These are phyloP conservation scores for Paratinospora sagittata DNA, from an alignment of 164 flowering plant species.

Conservation along the genomic window DNA sequence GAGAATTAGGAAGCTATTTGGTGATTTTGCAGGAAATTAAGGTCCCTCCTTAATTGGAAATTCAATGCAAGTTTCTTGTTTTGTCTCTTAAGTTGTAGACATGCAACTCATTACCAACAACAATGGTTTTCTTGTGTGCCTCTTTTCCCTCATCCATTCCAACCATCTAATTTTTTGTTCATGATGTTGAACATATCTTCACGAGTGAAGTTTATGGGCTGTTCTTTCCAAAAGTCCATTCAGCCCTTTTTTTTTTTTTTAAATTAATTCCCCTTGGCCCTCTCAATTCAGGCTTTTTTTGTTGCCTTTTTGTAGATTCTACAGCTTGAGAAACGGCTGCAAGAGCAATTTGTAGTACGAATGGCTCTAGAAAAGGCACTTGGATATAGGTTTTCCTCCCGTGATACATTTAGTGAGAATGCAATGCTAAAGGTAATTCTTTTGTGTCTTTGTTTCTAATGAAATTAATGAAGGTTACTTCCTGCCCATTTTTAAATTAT, in stretches of 20 bases:
- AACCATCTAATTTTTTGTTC: too few relatives aligned
- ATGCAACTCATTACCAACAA: neutral
- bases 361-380: slow-evolving; percentile 55
- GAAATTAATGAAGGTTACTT: neutral
- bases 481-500: neutral
- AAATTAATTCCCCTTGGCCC: too few relatives aligned
- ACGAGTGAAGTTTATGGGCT: neutral
- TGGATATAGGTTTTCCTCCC: slow-evolving; percentile 27
- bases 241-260: too few relatives aligned
- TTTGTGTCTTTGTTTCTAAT: slow-evolving; percentile 1
- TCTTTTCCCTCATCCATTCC: too few relatives aligned
- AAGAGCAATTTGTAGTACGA: slow-evolving; percentile 50
- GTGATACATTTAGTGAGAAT: slow-evolving; percentile 23
- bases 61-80: too few relatives aligned
- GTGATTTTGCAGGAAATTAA: neutral
- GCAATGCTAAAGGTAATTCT: slow-evolving; percentile 50
- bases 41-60: too few relatives aligned
- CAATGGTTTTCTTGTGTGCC: too few relatives aligned
- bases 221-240: too few relatives aligned
- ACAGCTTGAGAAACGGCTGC: slow-evolving; percentile 52
- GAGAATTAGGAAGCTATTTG: neutral
- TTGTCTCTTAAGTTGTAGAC: neutral
- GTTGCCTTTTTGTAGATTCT: slow-evolving; percentile 40
- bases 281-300: neutral
- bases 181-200: too few relatives aligned